phyloP scores from a whole-genome alignment of 371 early-diverging fungal genomes.

The Mucor irregularis region DNA sequence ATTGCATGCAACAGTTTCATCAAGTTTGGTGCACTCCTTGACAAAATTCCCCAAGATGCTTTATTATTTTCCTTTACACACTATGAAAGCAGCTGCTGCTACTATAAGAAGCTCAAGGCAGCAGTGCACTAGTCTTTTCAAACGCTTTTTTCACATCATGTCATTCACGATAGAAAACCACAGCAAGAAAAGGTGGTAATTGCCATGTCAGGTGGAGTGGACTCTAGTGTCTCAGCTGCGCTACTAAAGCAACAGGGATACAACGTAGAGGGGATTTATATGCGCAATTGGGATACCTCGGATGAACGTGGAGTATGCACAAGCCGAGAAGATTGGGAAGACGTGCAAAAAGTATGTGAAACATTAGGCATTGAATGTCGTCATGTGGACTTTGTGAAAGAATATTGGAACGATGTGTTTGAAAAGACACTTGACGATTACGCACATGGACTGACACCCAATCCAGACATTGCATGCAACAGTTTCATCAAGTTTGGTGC shows the following conservation, averaged over 20 bases:
- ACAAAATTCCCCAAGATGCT: constrained; percentile 41
- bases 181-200: constrained; percentile 49
- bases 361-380: constrained; percentile 68
- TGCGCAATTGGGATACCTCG: constrained; percentile 93
- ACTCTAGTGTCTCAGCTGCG: constrained; percentile 73
- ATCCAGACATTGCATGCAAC: constrained; percentile 93
- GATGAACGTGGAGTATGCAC: constrained; percentile 85
- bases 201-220: constrained; percentile 92
- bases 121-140: constrained; percentile 7
- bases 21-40: constrained; percentile 88
- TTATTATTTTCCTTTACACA: constrained; percentile 28
- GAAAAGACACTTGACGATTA: constrained; percentile 73
- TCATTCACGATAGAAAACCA: neutral
- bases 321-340: constrained; percentile 78
- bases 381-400: constrained; percentile 78
- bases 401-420: constrained; percentile 93
- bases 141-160: constrained; percentile 5
- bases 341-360: constrained; percentile 76
- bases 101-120: too few species aligned
- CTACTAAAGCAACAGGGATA: constrained; percentile 40
- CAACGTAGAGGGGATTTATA: constrained; percentile 81
- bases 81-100: too few species aligned
- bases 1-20: constrained; percentile 86
- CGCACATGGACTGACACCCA: constrained; percentile 80
- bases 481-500: constrained; percentile 90